A percentile compares a stretch with the other conserved stretches of the same genome.
Conservation (phyloP, 2,329 filamentous ascomycete genomes). For the Exophiala calicioides region DNA sequence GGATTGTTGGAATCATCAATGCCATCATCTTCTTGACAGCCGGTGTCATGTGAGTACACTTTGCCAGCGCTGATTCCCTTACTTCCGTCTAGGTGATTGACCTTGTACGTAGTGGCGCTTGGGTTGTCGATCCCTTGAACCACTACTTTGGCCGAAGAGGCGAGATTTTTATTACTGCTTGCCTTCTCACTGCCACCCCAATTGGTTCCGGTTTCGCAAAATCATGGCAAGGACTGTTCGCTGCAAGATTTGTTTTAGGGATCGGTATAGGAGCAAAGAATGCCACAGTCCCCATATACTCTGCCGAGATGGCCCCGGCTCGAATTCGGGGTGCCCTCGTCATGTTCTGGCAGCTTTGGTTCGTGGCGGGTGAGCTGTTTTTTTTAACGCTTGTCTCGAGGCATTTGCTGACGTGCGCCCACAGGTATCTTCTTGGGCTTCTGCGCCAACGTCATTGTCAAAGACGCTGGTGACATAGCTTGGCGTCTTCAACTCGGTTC, state of each 20-base stretch:
- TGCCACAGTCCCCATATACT: conserved; percentile 50
- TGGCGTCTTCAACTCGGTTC: conserved; percentile 67
- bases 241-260: conserved; percentile 45
- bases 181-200: conserved; percentile 36
- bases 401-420: conserved; percentile 44
- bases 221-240: conserved; percentile 44
- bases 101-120: conserved; percentile 4
- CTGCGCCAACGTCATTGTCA: conserved; percentile 64
- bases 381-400: conserved; percentile 40
- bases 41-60: conserved; percentile 4
- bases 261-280: conserved; percentile 46
- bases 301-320: conserved; percentile 51
- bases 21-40: conserved; percentile 27
- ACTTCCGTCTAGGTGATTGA: too few relatives aligned
- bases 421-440: conserved; percentile 69
- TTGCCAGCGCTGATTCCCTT: neutral
- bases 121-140: conserved; percentile 54
- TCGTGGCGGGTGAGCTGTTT: conserved; percentile 42
- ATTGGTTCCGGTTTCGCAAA: conserved; percentile 34
- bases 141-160: conserved; percentile 34
- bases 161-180: conserved; percentile 35
- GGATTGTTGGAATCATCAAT: conserved; percentile 50
- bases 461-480: conserved; percentile 57
- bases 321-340: conserved; percentile 53
- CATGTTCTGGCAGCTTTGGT: conserved; percentile 58